A percentile compares a stretch with the other conserved stretches of the same genome.
Evolutionary conservation across 2,329 filamentous ascomycete genomes (phyloP).

Genomic region (Monilinia polystroma): DNA sequence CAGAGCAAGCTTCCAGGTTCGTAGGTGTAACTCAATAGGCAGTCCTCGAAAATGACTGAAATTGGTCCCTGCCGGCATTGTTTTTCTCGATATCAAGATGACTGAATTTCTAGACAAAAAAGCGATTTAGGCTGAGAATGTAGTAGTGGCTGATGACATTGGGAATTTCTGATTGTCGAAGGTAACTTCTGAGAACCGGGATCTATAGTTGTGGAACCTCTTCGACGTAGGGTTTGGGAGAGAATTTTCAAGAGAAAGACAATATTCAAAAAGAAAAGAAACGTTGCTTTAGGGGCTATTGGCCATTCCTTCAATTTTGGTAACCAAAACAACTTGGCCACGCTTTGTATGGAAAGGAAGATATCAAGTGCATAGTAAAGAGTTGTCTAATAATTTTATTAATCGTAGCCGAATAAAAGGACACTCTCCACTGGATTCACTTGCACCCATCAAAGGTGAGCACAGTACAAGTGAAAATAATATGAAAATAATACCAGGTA

Average conservation of each 20-base stretch:
- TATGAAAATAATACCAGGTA: not conserved
- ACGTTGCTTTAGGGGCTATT: too few species aligned
- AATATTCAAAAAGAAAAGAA: not conserved
- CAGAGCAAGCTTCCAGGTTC: conserved; percentile 1
- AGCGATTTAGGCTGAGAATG: not conserved
- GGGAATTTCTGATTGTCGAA: too few species aligned
- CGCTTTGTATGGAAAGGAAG: not conserved
- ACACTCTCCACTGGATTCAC: not conserved
- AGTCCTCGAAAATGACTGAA: not conserved
- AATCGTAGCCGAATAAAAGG: not conserved
- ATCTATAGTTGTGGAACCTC: not conserved
- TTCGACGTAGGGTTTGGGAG: not conserved
- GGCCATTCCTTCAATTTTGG: not conserved
- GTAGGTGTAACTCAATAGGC: not conserved
- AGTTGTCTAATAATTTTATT: not conserved
- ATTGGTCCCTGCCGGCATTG: not conserved
- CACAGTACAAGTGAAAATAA: not conserved
- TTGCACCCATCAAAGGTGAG: not conserved
- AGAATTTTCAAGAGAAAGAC: not conserved
- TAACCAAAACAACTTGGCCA: not conserved
- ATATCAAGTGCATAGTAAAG: not conserved
- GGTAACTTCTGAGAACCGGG: too few species aligned
- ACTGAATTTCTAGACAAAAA: not conserved
- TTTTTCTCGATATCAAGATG: not conserved
- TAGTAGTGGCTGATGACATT: not conserved